A percentile compares a stretch with the other conserved stretches of the same genome.
These are phyloP conservation scores for Pistacia integerrima DNA, from an alignment of 345 rosid genomes.

Conservation along the genomic window DNA sequence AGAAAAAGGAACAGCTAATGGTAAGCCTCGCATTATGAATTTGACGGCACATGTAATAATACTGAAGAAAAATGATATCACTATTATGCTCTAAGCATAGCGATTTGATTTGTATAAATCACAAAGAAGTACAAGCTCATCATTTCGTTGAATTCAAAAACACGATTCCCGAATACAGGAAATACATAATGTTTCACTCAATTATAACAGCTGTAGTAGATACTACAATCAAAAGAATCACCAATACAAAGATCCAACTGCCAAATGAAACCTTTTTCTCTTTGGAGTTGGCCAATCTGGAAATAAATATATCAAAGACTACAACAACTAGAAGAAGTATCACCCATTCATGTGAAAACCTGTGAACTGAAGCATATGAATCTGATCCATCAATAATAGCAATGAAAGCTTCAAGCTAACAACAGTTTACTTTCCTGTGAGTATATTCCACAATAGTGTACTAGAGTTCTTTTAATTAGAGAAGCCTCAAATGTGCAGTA, in stretches of 20 bases:
- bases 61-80: not conserved
- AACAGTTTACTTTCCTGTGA: conserved; percentile 17
- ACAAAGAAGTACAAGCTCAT: conserved; percentile 4
- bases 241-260: conserved; percentile 32
- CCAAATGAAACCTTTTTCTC: conserved; percentile 27
- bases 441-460: conserved; percentile 6
- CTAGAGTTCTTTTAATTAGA: conserved; percentile 38
- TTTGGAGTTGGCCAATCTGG: conserved; percentile 26
- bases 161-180: conserved; percentile 27
- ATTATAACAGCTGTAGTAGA: conserved; percentile 28
- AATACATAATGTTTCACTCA: conserved; percentile 19
- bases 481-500: conserved; percentile 84
- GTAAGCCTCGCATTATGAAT: not conserved
- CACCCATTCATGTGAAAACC: conserved; percentile 13
- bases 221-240: conserved; percentile 43
- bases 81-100: not conserved
- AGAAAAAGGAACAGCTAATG: not conserved
- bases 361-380: conserved; percentile 19
- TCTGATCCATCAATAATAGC: conserved; percentile 9
- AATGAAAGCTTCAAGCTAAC: conserved; percentile 15
- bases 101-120: conserved; percentile 10
- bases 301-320: conserved; percentile 33
- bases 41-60: not conserved
- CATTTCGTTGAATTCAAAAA: conserved; percentile 14
- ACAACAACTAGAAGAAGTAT: conserved; percentile 30